Conservation (phyloP, 495 filamentous ascomycete genomes). For the Apiosordaria backusii region DNA sequence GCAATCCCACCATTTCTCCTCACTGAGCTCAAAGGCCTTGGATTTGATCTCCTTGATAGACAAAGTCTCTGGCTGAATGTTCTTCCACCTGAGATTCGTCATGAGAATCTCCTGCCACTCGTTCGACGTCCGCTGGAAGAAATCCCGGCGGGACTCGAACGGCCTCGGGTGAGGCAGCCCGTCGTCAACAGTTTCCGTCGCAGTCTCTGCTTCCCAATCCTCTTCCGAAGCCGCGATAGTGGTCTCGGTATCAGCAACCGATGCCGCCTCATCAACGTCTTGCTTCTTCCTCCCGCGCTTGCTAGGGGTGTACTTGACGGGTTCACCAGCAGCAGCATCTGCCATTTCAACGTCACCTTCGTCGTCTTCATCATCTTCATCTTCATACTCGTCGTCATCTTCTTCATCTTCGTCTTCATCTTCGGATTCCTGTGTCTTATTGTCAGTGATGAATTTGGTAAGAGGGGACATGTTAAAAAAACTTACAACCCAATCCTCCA, state of each 20-base stretch:
- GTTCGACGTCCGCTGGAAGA: constrained; percentile 81
- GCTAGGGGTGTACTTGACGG: constrained; percentile 35
- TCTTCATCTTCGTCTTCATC: constrained; percentile 71
- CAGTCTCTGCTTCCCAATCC: constrained; percentile 47
- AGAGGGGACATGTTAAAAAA: neutral
- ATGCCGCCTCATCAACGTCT: constrained; percentile 28
- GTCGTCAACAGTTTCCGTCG: constrained; percentile 46
- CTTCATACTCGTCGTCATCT: constrained; percentile 62
- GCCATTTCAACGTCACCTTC: constrained; percentile 62
- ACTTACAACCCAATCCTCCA: constrained; percentile 77
- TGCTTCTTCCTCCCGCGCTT: constrained; percentile 48
- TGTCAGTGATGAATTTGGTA: constrained; percentile 22
- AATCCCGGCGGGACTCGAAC: constrained; percentile 88
- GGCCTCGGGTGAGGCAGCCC: constrained; percentile 62
- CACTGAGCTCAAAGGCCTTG: constrained; percentile 79
- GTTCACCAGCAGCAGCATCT: constrained; percentile 30
- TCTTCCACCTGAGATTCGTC: constrained; percentile 59
- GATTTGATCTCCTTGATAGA: constrained; percentile 88
- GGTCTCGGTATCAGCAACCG: constrained; percentile 34
- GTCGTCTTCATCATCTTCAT: constrained; percentile 63
- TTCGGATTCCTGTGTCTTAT: constrained; percentile 48
- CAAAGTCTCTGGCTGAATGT: constrained; percentile 55
- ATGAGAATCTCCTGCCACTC: constrained; percentile 87
- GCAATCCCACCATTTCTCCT: constrained; percentile 98
- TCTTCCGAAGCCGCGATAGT: constrained; percentile 34